phyloP scores from a whole-genome alignment of 345 rosid species.

The Erucastrum elatum region DNA sequence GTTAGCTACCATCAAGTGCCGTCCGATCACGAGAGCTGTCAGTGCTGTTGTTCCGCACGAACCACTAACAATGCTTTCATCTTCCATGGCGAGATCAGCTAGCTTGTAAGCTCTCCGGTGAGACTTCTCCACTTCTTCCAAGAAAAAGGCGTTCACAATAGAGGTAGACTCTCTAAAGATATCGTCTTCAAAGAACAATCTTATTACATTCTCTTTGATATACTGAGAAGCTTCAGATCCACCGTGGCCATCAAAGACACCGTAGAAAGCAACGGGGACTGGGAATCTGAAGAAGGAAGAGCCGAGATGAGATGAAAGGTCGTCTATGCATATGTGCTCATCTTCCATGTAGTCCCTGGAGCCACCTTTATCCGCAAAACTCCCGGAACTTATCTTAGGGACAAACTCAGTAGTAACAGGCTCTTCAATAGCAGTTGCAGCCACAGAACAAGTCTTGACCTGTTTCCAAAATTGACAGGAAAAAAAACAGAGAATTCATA shows the following conservation, averaged over 20 bases:
- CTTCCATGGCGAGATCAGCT: constrained; percentile 75
- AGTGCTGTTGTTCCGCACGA: constrained; percentile 88
- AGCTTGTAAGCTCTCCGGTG: constrained; percentile 58
- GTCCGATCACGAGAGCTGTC: constrained; percentile 82
- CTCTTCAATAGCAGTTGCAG: constrained; percentile 15
- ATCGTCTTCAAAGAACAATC: constrained; percentile 75
- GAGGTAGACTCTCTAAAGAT: constrained; percentile 46
- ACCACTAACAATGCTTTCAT: constrained; percentile 45
- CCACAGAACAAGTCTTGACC: constrained; percentile 30
- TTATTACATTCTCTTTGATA: constrained; percentile 74
- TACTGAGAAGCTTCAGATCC: constrained; percentile 75
- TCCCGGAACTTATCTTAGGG: constrained; percentile 71
- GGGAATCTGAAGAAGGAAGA: constrained; percentile 35
- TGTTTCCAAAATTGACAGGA: constrained; percentile 6
- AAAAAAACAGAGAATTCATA: too few species aligned
- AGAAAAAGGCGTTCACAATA: constrained; percentile 8
- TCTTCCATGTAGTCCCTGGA: constrained; percentile 71
- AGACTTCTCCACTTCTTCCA: constrained; percentile 59
- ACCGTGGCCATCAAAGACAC: constrained; percentile 92
- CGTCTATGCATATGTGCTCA: constrained; percentile 68
- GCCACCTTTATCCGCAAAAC: constrained; percentile 77
- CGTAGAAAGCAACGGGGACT: constrained; percentile 64
- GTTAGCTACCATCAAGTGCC: constrained; percentile 76
- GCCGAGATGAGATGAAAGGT: constrained; percentile 61
- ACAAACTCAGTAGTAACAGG: constrained; percentile 33